Evolutionary conservation across 1,284 basidiomycete genomes (phyloP).

Genomic region (Ustilago bromivora): DNA sequence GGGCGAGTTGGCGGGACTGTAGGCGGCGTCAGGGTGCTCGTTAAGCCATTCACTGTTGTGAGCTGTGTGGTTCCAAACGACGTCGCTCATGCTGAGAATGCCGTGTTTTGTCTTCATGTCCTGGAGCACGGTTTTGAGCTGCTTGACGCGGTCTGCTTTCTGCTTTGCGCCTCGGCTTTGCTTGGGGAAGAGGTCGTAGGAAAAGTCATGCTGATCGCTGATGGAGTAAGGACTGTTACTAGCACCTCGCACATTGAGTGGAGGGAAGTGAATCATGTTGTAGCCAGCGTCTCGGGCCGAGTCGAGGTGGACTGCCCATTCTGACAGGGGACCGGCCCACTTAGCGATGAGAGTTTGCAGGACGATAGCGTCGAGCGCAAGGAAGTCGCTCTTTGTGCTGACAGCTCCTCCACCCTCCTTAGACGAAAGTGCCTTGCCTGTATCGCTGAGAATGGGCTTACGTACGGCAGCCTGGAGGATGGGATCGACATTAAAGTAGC

Average conservation of each 20-base stretch:
- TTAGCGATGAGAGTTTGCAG: slow-evolving; percentile 64
- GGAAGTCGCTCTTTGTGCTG: slow-evolving; percentile 26
- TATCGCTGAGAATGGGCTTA: slow-evolving; percentile 46
- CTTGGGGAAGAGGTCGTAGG: slow-evolving; percentile 57
- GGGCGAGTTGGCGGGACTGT: slow-evolving; percentile 63
- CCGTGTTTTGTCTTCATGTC: slow-evolving; percentile 58
- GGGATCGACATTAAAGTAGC: slow-evolving; percentile 65
- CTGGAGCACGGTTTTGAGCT: slow-evolving; percentile 34
- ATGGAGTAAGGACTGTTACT: slow-evolving; percentile 65
- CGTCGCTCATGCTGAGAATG: slow-evolving; percentile 64
- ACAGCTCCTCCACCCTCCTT: slow-evolving; percentile 52
- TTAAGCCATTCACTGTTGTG: slow-evolving; percentile 63
- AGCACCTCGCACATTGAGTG: slow-evolving; percentile 59
- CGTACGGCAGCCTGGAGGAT: slow-evolving; percentile 52
- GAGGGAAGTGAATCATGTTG: slow-evolving; percentile 66
- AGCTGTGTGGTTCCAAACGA: slow-evolving; percentile 65
- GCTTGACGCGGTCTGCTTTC: slow-evolving; percentile 45
- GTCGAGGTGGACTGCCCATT: slow-evolving; percentile 61
- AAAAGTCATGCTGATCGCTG: slow-evolving; percentile 61
- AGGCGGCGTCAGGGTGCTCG: slow-evolving; percentile 63
- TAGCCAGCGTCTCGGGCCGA: slow-evolving; percentile 60
- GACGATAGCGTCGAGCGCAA: slow-evolving; percentile 60
- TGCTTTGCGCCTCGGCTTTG: slow-evolving; percentile 26
- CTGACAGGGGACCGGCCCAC: slow-evolving; percentile 62
- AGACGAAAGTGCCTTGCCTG: slow-evolving; percentile 28